Base-by-base conservation (phyloP, 768 basidiomycete species). In the Serpula lacrymans region DNA sequence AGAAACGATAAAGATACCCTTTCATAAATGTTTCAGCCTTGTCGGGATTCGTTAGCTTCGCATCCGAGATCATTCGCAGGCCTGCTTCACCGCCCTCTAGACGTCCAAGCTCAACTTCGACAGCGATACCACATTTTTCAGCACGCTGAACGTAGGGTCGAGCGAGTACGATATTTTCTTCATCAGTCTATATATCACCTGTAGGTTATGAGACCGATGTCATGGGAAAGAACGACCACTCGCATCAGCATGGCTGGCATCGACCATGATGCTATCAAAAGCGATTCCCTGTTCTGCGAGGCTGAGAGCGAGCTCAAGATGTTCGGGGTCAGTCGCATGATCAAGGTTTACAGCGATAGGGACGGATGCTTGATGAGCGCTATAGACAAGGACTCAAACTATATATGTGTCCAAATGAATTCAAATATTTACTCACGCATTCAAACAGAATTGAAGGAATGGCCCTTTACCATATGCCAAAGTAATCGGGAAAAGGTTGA, bases 211-310 rank as follows among this genome's bases (percentile, higher is more conserved):
- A 10, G 16, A n/a, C n/a, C n/a, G 30, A 40, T 16, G 27, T 24
- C 23, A 21, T 18, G 23, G 18, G 14, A 31, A 18, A 6, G 22
- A 29, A 6, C 3, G 30, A 12, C 4, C 8, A 50, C 54, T 24
- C 37, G 65, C 70, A 20, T 72, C 70, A 10, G 72, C 70, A 41
- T 74, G 71, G 42, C 69, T 71, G 5, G 71, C 71, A 49, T 73
- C 71, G 5, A 72, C 70, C 71, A 73, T 73, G 47, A 73, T 73
- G 45, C 69, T 72, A 39, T 73, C 72, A 32, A 72, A 75, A 9
- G 60, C 60, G 24, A 70, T 69, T 2, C 71, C 71, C 42, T 69
- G 54, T 41, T 73, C 70, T 1, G 71, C 71, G 12, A 75, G 64
- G 20, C 58, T 55, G 3, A 75, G 51, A 0, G 69, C 71, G 16